Conservation (phyloP, 352 stramenopile species). For the Aphanomyces cochlioides region DNA sequence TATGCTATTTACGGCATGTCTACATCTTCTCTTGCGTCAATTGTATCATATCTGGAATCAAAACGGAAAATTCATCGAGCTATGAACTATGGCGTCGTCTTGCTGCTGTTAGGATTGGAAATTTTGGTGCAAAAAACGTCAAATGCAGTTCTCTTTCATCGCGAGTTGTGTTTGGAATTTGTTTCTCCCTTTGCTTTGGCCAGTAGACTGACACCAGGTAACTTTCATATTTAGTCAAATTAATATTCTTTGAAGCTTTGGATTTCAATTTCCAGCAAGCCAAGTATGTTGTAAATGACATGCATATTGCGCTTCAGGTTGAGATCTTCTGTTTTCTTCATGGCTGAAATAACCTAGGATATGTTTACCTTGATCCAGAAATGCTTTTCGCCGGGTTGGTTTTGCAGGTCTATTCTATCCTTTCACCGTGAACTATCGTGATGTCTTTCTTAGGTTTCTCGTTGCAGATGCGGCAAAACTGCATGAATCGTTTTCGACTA, state of each 20-base stretch:
- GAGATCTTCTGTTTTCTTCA: not conserved
- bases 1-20: constrained; percentile 22
- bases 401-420: not conserved
- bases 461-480: not conserved
- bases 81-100: constrained; percentile 47
- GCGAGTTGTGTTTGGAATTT: not conserved
- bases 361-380: not conserved
- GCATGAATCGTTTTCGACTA: not conserved
- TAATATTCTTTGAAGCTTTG: constrained; percentile 13
- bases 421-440: not conserved
- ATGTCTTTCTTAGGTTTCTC: constrained; percentile 10
- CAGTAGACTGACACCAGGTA: constrained; percentile 10
- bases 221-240: not conserved
- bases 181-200: not conserved
- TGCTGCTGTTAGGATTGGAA: constrained; percentile 46
- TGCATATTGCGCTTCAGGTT: constrained; percentile 4
- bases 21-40: not conserved
- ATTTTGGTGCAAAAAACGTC: constrained; percentile 24
- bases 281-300: not conserved
- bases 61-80: constrained; percentile 35
- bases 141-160: constrained; percentile 8
- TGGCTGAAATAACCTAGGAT: not conserved
- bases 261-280: not conserved
- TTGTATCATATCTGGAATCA: constrained; percentile 32
- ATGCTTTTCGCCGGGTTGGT: not conserved